Evolutionary conservation across 73 alveolate genomes (phyloP).

Genomic region (Uronychia setigera): DNA sequence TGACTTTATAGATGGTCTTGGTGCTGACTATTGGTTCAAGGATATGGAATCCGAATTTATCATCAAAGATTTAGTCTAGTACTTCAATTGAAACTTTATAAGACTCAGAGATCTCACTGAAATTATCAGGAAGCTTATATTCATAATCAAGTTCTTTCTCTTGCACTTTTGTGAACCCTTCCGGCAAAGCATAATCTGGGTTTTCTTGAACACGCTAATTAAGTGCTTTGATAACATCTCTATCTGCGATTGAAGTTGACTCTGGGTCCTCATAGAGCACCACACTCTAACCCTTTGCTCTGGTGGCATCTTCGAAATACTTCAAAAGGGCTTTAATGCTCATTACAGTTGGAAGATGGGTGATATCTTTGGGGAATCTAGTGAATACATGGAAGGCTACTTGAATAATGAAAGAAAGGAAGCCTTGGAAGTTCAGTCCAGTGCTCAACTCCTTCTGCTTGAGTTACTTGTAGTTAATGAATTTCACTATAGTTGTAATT

Average conservation of each 20-base stretch:
- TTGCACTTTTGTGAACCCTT: constrained; percentile 51
- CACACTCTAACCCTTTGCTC: constrained; percentile 51
- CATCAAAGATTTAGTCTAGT: constrained; percentile 26
- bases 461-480: constrained; percentile 19
- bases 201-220: constrained; percentile 47
- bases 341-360: constrained; percentile 37
- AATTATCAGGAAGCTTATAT: constrained; percentile 44
- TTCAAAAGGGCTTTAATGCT: constrained; percentile 18
- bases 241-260: constrained; percentile 49
- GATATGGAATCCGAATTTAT: constrained; percentile 51
- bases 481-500: constrained; percentile 33
- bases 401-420: constrained; percentile 32
- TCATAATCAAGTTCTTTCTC: constrained; percentile 52
- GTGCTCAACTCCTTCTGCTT: constrained; percentile 31
- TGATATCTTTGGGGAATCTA: constrained; percentile 6
- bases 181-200: constrained; percentile 61
- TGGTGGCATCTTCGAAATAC: constrained; percentile 62
- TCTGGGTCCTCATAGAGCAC: constrained; percentile 72
- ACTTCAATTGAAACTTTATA: constrained; percentile 45
- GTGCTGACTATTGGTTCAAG: constrained; percentile 58
- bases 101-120: constrained; percentile 36
- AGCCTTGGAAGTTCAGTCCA: constrained; percentile 52
- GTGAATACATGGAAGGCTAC: constrained; percentile 22
- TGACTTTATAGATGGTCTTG: constrained; percentile 44
- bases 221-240: constrained; percentile 46